Evolutionary conservation across 2,329 filamentous ascomycete species (phyloP).

Genomic region (Kalaharituber pfeilii): DNA sequence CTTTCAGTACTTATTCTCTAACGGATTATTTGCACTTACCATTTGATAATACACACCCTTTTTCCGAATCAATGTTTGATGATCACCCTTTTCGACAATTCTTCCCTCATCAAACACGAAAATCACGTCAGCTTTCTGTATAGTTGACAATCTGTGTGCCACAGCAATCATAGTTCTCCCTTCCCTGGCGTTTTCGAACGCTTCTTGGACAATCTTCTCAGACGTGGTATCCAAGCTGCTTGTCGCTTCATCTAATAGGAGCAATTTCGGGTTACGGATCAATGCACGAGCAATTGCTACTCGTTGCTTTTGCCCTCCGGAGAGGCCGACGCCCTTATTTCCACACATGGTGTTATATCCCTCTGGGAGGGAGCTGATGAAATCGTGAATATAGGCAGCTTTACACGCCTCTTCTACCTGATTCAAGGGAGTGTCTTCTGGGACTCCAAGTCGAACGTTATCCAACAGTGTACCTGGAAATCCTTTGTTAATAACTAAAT

Average conservation of each 20-base stretch:
- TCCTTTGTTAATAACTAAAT: neutral
- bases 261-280: conserved; percentile 44
- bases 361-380: conserved; percentile 47
- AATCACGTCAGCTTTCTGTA: conserved; percentile 27
- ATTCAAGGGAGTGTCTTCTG: conserved; percentile 34
- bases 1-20: neutral
- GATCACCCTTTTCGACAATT: conserved; percentile 29
- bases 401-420: conserved; percentile 37
- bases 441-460: conserved; percentile 27
- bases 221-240: conserved; percentile 49
- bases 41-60: conserved; percentile 22
- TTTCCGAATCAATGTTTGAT: conserved; percentile 27
- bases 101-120: conserved; percentile 29
- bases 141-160: conserved; percentile 28
- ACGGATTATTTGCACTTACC: conserved; percentile 7
- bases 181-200: conserved; percentile 19
- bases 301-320: conserved; percentile 56
- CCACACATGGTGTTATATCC: conserved; percentile 53
- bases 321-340: conserved; percentile 46
- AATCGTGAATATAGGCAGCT: conserved; percentile 53
- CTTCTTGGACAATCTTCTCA: conserved; percentile 35
- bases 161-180: conserved; percentile 37
- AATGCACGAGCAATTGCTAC: conserved; percentile 53
- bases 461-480: neutral
- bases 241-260: conserved; percentile 58